Conservation (phyloP, 2,329 filamentous ascomycete species). For the Alternaria consortialis region DNA sequence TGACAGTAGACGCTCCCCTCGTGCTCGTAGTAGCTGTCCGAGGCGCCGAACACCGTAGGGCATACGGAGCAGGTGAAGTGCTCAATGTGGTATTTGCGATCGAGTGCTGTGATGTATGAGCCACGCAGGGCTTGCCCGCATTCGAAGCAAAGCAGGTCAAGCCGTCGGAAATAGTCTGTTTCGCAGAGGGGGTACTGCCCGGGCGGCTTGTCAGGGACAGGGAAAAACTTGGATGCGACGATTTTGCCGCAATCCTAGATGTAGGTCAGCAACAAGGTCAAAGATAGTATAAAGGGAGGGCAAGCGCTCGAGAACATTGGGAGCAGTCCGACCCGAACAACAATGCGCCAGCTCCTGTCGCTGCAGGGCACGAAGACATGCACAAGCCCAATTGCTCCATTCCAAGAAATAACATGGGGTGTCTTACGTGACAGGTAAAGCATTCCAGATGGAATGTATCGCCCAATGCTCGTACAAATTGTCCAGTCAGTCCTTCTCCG, state of each 20-base stretch:
- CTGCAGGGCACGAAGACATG: neutral
- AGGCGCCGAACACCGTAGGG: constrained; percentile 95
- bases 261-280: constrained; percentile 11
- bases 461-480: constrained; percentile 93
- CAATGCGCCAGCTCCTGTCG: neutral
- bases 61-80: constrained; percentile 99
- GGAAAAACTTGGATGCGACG: constrained; percentile 98
- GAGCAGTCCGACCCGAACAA: neutral
- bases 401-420: constrained; percentile 1
- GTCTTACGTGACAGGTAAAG: constrained; percentile 88
- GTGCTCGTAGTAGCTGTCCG: constrained; percentile 99
- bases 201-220: constrained; percentile 88
- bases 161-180: constrained; percentile 91
- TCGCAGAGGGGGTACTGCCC: constrained; percentile 95
- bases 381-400: neutral
- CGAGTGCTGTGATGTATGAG: constrained; percentile 96
- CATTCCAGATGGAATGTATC: constrained; percentile 97
- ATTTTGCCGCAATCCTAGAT: constrained; percentile 92
- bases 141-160: constrained; percentile 89
- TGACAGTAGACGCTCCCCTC: constrained; percentile 97
- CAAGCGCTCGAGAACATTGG: neutral
- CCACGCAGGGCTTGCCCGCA: constrained; percentile 93
- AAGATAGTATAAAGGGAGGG: neutral
- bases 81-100: constrained; percentile 96
- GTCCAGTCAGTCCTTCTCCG: constrained; percentile 84